phyloP scores from a whole-genome alignment of 2,329 filamentous ascomycete genomes.

The Xylariaceae sp. region DNA sequence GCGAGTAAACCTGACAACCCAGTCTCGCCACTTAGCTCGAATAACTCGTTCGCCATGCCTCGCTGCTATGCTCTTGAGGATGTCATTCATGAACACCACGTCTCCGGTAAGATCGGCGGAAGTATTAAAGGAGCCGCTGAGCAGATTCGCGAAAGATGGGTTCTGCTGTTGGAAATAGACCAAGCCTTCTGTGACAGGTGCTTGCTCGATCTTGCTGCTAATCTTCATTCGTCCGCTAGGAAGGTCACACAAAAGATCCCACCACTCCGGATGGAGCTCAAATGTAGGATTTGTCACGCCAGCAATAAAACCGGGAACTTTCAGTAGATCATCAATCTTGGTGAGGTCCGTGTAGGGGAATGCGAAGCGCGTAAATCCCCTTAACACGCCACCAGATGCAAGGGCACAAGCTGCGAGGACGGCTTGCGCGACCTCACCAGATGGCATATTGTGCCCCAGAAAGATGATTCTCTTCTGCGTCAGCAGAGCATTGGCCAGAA shows the following conservation, averaged over 20 bases:
- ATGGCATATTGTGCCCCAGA: conserved; percentile 91
- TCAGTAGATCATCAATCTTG: conserved; percentile 94
- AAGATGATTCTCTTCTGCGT: conserved; percentile 98
- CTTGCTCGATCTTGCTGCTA: conserved; percentile 82
- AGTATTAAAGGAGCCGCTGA: conserved; percentile 46
- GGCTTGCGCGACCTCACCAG: conserved; percentile 95
- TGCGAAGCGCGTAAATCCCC: conserved; percentile 93
- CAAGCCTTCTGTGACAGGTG: conserved; percentile 82
- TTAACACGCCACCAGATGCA: conserved; percentile 87
- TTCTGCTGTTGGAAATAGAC: conserved; percentile 87
- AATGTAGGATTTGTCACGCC: conserved; percentile 98
- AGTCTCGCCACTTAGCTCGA: conserved; percentile 90
- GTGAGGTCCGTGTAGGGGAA: conserved; percentile 98
- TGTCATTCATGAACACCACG: conserved; percentile 84
- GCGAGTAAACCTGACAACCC: conserved; percentile 92
- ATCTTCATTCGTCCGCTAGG: conserved; percentile 94
- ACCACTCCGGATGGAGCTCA: conserved; percentile 94
- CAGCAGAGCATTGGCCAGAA: conserved; percentile 90
- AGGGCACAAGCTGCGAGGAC: conserved; percentile 95
- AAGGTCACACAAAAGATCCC: conserved; percentile 94
- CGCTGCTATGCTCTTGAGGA: conserved; percentile 82
- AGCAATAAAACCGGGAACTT: conserved; percentile 96
- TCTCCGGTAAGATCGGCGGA: conserved; percentile 80
- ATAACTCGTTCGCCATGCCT: conserved; percentile 90
- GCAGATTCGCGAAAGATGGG: conserved; percentile 59